phyloP scores from a whole-genome alignment of 129 eudicot species.

The Mikania micrantha region DNA sequence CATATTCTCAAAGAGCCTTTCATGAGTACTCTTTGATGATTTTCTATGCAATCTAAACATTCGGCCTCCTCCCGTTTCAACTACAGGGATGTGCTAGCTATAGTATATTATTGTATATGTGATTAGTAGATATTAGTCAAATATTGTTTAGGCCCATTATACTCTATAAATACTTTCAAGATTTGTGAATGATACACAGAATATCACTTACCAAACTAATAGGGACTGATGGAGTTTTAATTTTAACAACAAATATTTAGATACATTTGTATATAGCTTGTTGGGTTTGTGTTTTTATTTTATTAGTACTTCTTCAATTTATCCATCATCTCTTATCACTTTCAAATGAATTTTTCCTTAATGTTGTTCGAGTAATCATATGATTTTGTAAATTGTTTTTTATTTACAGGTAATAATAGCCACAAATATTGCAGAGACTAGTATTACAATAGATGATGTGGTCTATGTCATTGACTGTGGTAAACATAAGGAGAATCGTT shows the following conservation, averaged over 20 bases:
- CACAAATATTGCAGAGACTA: conserved; percentile 98
- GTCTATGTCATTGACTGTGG: conserved; percentile 95
- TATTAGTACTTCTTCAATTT: neutral
- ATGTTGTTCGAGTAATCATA: neutral
- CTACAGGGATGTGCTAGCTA: too few species aligned
- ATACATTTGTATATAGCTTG: neutral
- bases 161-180: too few species aligned
- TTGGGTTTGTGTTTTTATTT: neutral
- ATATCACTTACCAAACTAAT: too few species aligned
- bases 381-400: conserved; percentile 7
- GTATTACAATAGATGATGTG: conserved; percentile 96
- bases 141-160: too few species aligned
- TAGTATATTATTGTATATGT: too few species aligned
- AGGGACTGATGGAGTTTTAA: neutral
- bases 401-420: conserved; percentile 75
- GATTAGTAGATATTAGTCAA: too few species aligned
- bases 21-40: too few species aligned
- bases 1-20: too few species aligned
- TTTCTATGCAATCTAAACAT: too few species aligned
- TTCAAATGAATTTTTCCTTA: neutral
- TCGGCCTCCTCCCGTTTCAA: too few species aligned
- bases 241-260: too few species aligned
- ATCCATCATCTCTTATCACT: neutral
- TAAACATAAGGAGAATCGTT: conserved; percentile 95
- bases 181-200: too few species aligned